A percentile compares a stretch with the other conserved stretches of the same genome.
Conservation (phyloP, 2,329 filamentous ascomycete species). For the Cercospora sesami region DNA sequence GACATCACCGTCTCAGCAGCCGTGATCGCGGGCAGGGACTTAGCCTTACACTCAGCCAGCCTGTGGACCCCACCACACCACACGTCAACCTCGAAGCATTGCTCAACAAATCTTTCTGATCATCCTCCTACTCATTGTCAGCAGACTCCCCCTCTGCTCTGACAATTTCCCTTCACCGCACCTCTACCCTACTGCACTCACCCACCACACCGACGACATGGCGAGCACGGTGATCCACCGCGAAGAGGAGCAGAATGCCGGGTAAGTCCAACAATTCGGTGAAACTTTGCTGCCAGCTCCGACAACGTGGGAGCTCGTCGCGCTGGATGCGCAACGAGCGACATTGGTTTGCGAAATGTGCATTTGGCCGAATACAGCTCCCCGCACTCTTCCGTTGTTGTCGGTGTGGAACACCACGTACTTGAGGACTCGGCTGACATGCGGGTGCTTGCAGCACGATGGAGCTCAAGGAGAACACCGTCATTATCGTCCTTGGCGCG, state of each 20-base stretch:
- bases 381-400: neutral
- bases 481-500: slow-evolving; percentile 93
- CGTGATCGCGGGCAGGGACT: slow-evolving; percentile 3
- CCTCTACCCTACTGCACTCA: neutral
- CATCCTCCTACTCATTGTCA: slow-evolving; percentile 4
- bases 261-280: slow-evolving; percentile 41
- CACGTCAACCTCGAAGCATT: slow-evolving; percentile 7
- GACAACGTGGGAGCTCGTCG: neutral
- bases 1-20: slow-evolving; percentile 10
- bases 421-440: slow-evolving; percentile 23
- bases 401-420: neutral
- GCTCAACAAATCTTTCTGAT: slow-evolving; percentile 15
- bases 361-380: slow-evolving; percentile 1
- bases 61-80: slow-evolving; percentile 3
- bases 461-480: slow-evolving; percentile 98
- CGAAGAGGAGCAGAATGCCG: slow-evolving; percentile 49
- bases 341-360: neutral
- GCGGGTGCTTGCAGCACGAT: slow-evolving; percentile 60
- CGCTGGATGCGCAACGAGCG: neutral
- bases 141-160: slow-evolving; percentile 9
- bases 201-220: slow-evolving; percentile 38
- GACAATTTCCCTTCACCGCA: neutral
- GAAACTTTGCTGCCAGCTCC: slow-evolving; percentile 14
- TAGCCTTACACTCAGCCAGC: neutral
- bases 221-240: slow-evolving; percentile 51